phyloP scores from a whole-genome alignment of 2,329 filamentous ascomycete species.

The Massarina eburnea region DNA sequence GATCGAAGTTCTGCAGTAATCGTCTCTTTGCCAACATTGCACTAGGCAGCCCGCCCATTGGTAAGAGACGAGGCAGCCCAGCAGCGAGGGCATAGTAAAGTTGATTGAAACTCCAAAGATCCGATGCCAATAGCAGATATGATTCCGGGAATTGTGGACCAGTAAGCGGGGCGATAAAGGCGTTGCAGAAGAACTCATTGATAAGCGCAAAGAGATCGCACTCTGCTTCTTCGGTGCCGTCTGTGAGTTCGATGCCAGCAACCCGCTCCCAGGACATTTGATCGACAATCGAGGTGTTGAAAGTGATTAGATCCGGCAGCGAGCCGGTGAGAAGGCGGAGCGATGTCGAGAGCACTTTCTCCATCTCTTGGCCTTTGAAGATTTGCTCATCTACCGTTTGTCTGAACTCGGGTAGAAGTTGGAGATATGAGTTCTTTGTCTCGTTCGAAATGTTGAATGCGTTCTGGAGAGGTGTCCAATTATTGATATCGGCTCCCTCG shows the following conservation, averaged over 20 bases:
- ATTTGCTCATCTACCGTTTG: constrained; percentile 46
- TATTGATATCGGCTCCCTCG: constrained; percentile 20
- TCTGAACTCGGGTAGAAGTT: constrained; percentile 31
- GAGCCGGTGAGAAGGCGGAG: constrained; percentile 36
- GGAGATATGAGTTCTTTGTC: constrained; percentile 20
- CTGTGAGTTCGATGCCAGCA: constrained; percentile 46
- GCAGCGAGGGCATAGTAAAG: constrained; percentile 57
- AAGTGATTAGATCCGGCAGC: constrained; percentile 62
- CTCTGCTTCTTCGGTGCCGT: constrained; percentile 53
- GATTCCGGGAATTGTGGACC: constrained; percentile 54
- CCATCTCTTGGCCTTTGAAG: constrained; percentile 51
- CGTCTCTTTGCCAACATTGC: constrained; percentile 38
- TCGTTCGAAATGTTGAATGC: constrained; percentile 29
- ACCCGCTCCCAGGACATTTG: constrained; percentile 64
- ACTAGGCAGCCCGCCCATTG: constrained; percentile 49
- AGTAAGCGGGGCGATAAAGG: constrained; percentile 52
- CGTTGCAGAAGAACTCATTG: constrained; percentile 59
- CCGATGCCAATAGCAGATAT: constrained; percentile 47
- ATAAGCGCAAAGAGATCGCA: constrained; percentile 49
- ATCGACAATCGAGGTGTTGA: constrained; percentile 61
- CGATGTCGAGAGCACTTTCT: constrained; percentile 37
- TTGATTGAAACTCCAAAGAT: constrained; percentile 58
- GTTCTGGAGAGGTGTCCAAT: constrained; percentile 28
- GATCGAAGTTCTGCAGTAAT: constrained; percentile 28
- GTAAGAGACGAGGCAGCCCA: constrained; percentile 59